phyloP scores from a whole-genome alignment of 345 rosid species.

The Punica granatum region DNA sequence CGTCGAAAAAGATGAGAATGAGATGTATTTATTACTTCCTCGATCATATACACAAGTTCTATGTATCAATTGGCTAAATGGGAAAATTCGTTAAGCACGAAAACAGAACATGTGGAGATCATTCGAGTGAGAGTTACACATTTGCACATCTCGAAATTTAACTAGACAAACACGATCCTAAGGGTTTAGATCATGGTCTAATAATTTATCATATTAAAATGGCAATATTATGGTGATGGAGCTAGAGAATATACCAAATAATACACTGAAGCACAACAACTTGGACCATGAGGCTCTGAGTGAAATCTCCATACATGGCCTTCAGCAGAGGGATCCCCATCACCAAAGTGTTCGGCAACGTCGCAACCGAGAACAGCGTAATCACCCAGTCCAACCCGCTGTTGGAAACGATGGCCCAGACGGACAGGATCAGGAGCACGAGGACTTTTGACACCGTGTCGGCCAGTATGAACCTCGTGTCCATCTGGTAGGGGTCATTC shows the following conservation, averaged over 20 bases:
- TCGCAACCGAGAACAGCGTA: conserved; percentile 40
- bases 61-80: no score
- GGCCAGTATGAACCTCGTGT: conserved; percentile 37
- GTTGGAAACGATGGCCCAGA: conserved; percentile 21
- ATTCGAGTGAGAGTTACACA: background rate
- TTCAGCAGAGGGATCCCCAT: conserved; percentile 53
- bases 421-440: conserved; percentile 22
- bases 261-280: conserved; percentile 45
- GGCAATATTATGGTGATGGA: background rate
- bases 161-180: no score
- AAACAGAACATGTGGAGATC: no score
- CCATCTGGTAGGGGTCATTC: conserved; percentile 45
- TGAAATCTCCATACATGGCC: conserved; percentile 48
- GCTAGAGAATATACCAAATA: conserved; percentile 28
- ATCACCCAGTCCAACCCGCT: conserved; percentile 45
- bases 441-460: conserved; percentile 33
- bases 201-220: no score
- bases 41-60: no score
- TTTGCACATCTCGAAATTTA: background rate
- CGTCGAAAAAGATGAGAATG: no score
- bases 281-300: conserved; percentile 48
- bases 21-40: no score
- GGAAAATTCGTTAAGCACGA: no score
- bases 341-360: conserved; percentile 49
- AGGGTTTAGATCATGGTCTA: no score